These are phyloP conservation scores for Selaginella moellendorffii DNA, from an alignment of 75 land plant species.

Conservation along the genomic window DNA sequence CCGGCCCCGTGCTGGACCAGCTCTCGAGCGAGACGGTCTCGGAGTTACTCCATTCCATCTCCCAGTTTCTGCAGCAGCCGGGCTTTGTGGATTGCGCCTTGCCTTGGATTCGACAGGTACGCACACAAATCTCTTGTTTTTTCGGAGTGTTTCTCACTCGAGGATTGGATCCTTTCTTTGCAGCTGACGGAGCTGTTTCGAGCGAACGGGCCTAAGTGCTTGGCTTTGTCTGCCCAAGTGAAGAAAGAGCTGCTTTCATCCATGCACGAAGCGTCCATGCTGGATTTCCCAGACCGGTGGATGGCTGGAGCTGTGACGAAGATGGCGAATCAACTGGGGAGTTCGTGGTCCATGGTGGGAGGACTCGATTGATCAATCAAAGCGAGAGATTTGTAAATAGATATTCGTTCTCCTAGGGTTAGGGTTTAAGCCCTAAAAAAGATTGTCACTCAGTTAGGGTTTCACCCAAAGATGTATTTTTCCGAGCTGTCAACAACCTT, in stretches of 20 bases:
- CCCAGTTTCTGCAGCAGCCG: slow-evolving; percentile 62
- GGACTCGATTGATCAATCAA: too few relatives aligned
- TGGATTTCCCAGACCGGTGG: slow-evolving; percentile 82
- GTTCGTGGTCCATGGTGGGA: too few relatives aligned
- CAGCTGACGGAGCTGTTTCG: slow-evolving; percentile 64
- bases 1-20: slow-evolving; percentile 82
- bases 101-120: slow-evolving; percentile 89
- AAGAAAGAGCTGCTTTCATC: slow-evolving; percentile 57
- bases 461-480: too few relatives aligned
- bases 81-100: slow-evolving; percentile 62
- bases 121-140: too few relatives aligned
- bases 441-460: too few relatives aligned
- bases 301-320: slow-evolving; percentile 60
- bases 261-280: slow-evolving; percentile 48
- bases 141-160: too few relatives aligned
- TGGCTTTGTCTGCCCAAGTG: slow-evolving; percentile 44
- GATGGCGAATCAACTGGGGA: slow-evolving; percentile 52
- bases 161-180: not conserved
- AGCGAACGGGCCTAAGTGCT: slow-evolving; percentile 48
- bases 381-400: too few relatives aligned
- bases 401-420: too few relatives aligned
- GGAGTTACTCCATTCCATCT: slow-evolving; percentile 46
- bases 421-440: too few relatives aligned
- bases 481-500: too few relatives aligned
- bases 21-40: slow-evolving; percentile 49